Base-by-base conservation (phyloP, 371 early-diverging fungal genomes). In the Mucor indicus region DNA sequence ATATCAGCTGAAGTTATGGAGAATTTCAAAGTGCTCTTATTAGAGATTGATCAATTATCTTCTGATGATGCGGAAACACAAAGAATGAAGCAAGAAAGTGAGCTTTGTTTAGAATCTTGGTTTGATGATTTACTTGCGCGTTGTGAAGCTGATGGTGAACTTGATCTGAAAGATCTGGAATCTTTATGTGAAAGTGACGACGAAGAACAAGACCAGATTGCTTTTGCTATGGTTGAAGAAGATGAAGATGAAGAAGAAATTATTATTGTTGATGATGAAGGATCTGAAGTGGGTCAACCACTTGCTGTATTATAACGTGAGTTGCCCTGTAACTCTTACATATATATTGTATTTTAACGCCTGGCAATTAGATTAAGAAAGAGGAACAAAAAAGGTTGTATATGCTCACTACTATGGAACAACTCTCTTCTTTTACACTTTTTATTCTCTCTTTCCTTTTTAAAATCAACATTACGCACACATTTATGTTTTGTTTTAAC, bases 61-160 rank as follows among this genome's bases (percentile, higher is more conserved):
- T 37, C 59, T 10, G 59, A 53, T 44, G 49, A 53, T 20, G 13
- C 33, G 16, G 60, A 60, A 45, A 67, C 67, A 35, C 50, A 38
- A 22, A 54, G 57, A 41, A 54, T 73, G 49, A 69, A 63, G 48
- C 55, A 69, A 33, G 65, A 73, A 24, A 67, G 67, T 27, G 74
- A 69, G 21, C 53, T 53, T 13, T 73, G 64, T 33, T 40, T 73
- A 21, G 74, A 69, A 53, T 35, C 62, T 33, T 73, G 74, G 74
- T 69, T 73, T 44, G 74, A 73, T 33, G 69, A 73, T 30, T 39
- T 73, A 20, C 48, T 73, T 13, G 74, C 67, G 15, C 69, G 50
- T 12, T 73, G 69, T 45, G 69, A 67, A 30, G 72, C 67, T 1
- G 72, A 72, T 31, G 72, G 65, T n/a, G 72, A 64, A 46, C 42